Base-by-base conservation (phyloP, 345 rosid species). In the Murraya paniculata region DNA sequence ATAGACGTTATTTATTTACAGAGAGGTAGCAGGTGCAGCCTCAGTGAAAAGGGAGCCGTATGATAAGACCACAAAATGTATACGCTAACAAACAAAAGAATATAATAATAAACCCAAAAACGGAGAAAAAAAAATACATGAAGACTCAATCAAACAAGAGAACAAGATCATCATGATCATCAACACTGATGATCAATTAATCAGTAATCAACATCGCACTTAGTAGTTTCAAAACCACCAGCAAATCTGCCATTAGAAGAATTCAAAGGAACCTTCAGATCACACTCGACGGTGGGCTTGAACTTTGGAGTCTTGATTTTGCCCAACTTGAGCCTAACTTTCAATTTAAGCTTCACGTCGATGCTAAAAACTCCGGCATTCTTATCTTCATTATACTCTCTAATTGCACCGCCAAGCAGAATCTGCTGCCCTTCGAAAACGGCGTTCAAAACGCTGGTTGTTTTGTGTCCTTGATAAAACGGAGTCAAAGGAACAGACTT, bases 381-480 rank as follows among this genome's bases (percentile, higher is more conserved):
- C 55, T 19, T 91, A 38, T 92, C 94, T 21, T 27, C 22, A 50
- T 84, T 80, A 41, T 75, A 90, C 19, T 79, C 74, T 4, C 81
- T n/a, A 5, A 74, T 11, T 22, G 66, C 82, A 9, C 84, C 83
- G 16, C 80, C 72, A 24, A 91, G 85, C 25, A 82, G 9, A 22
- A 78, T 0, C 1, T 81, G 59, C 64, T 86, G 81, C 6, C 96
- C 92, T 10, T 57, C 45, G 64, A 92, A 89, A 31, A 22, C 72
- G 6, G 93, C 77, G 18, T 24, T 80, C 77, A 92, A 79, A 50
- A 78, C 50, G 24, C 87, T 94, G 5, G 96, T 92, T 50, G 81
- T 92, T 84, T 92, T 94, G 83, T 89, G 92, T 27, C 97, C 98
- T 75, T 94, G 96, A 39, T 90, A 94, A 71, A 94, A 92, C 18